Conservation (phyloP, 129 eudicot species). For the Smallanthus sonchifolius region DNA sequence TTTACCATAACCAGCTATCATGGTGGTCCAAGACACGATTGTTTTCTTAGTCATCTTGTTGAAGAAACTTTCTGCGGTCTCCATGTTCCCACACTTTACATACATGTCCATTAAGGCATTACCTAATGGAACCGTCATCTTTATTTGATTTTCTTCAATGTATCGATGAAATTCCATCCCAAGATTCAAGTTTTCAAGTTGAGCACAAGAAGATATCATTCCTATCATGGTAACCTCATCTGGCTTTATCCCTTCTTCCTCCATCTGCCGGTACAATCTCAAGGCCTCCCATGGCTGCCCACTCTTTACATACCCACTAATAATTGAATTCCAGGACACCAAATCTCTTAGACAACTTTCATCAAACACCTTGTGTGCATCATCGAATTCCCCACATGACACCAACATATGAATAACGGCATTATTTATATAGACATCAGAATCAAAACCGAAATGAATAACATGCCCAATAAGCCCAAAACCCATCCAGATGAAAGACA, state of each 20-base stretch:
- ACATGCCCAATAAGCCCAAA: constrained; percentile 57
- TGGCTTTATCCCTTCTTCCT: constrained; percentile 38
- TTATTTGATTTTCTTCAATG: constrained; percentile 30
- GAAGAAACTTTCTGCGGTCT: constrained; percentile 43
- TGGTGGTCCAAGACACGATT: constrained; percentile 64
- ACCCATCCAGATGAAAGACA: constrained; percentile 33
- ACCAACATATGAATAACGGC: constrained; percentile 58
- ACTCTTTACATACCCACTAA: constrained; percentile 47
- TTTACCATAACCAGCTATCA: constrained; percentile 62
- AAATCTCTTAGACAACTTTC: constrained; percentile 55
- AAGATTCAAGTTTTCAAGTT: constrained; percentile 44
- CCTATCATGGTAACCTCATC: constrained; percentile 84
- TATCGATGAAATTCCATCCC: constrained; percentile 50
- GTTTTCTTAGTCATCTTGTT: constrained; percentile 52
- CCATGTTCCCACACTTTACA: constrained; percentile 55
- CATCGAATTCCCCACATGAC: constrained; percentile 44
- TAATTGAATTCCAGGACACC: constrained; percentile 64
- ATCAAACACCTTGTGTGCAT: constrained; percentile 56
- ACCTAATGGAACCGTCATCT: constrained; percentile 36
- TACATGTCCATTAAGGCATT: constrained; percentile 76
- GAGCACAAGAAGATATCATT: constrained; percentile 53
- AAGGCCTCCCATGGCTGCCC: constrained; percentile 46
- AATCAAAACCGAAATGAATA: constrained; percentile 37
- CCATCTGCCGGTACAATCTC: constrained; percentile 39
- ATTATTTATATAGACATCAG: constrained; percentile 54